These are phyloP conservation scores for Canna indica DNA, from an alignment of 176 grass and related monocot species.

Conservation along the genomic window DNA sequence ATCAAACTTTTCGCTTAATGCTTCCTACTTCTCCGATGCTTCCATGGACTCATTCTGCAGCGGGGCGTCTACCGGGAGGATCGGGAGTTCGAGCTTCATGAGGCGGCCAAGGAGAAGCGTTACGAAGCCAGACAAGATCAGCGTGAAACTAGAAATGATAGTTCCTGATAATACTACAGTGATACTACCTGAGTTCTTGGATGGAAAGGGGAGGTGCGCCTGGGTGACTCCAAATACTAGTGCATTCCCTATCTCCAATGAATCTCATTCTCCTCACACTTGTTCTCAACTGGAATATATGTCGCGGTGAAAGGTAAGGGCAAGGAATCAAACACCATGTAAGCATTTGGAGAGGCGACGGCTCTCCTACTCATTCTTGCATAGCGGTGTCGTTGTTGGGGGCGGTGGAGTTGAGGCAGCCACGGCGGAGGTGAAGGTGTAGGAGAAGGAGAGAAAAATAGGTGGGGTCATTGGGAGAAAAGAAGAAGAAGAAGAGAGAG, in stretches of 20 bases:
- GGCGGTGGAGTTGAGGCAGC: too few relatives aligned
- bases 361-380: too few relatives aligned
- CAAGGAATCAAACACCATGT: too few relatives aligned
- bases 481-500: too few relatives aligned
- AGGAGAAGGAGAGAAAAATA: too few relatives aligned
- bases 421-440: too few relatives aligned
- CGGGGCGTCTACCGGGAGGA: constrained; percentile 73
- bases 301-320: too few relatives aligned
- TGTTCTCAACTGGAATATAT: too few relatives aligned
- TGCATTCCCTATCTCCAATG: constrained; percentile 28
- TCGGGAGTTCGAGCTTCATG: constrained; percentile 21
- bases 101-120: constrained; percentile 32
- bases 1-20: constrained; percentile 41
- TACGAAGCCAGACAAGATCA: constrained; percentile 12
- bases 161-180: constrained; percentile 18
- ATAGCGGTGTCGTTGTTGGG: too few relatives aligned
- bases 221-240: constrained; percentile 85
- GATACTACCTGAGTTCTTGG: constrained; percentile 21
- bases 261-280: too few relatives aligned
- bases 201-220: constrained; percentile 55
- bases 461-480: too few relatives aligned
- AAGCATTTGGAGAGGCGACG: too few relatives aligned
- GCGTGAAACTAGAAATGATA: constrained; percentile 19
- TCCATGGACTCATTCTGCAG: constrained; percentile 86
- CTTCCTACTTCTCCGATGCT: constrained; percentile 70